phyloP scores from a whole-genome alignment of 257 asterid genomes.

The Lavandula angustifolia region DNA sequence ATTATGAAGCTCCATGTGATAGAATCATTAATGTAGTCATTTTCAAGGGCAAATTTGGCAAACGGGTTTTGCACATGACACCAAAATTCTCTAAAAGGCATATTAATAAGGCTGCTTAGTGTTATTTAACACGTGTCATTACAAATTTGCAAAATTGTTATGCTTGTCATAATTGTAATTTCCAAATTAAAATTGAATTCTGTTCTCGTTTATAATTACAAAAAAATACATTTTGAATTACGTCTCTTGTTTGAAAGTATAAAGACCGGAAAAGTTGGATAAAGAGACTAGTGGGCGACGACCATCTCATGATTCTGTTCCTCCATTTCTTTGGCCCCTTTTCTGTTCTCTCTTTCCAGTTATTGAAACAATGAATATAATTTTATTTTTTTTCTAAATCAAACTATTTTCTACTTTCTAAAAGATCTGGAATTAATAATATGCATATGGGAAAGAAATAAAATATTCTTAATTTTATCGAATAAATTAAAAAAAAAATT shows the following conservation, averaged over 20 bases:
- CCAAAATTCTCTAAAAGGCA: too few species aligned
- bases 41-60: too few species aligned
- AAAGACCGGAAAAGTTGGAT: not conserved
- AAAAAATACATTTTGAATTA: not conserved
- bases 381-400: not conserved
- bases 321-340: not conserved
- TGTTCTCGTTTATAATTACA: not conserved
- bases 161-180: too few species aligned
- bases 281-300: slow-evolving; percentile 22
- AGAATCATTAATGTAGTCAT: slow-evolving; percentile 15
- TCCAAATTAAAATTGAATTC: not conserved
- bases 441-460: too few species aligned
- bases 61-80: too few species aligned
- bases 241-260: slow-evolving; percentile 19
- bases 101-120: too few species aligned
- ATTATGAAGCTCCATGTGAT: slow-evolving; percentile 19
- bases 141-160: too few species aligned
- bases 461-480: not conserved
- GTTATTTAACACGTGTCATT: too few species aligned
- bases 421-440: not conserved
- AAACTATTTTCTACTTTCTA: not conserved
- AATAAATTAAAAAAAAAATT: not conserved
- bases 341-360: not conserved
- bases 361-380: not conserved
- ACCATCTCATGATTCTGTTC: slow-evolving; percentile 33